phyloP scores from a whole-genome alignment of 345 rosid genomes.

The Acer campestre region DNA sequence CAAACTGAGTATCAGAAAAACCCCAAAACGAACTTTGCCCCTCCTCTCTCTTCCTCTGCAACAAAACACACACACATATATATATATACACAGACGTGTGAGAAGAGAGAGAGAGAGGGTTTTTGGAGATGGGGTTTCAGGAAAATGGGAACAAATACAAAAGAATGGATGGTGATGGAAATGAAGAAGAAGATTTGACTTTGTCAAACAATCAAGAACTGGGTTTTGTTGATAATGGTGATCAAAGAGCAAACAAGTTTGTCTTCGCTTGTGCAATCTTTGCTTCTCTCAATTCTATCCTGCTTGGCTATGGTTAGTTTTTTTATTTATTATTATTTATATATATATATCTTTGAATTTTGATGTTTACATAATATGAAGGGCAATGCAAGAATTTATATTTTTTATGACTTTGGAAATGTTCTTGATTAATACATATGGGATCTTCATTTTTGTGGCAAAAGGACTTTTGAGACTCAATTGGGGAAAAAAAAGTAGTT shows the following conservation, averaged over 20 bases:
- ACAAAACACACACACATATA: background rate
- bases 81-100: background rate
- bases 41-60: background rate
- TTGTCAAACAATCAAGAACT: slow-evolving; percentile 1
- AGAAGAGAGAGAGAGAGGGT: background rate
- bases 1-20: no score
- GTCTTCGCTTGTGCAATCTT: slow-evolving; percentile 60
- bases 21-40: background rate
- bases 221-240: background rate
- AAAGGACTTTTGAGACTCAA: background rate
- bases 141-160: slow-evolving; percentile 29
- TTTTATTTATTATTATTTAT: background rate
- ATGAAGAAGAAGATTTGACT: slow-evolving; percentile 18
- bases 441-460: background rate
- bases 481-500: background rate
- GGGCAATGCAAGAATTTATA: background rate
- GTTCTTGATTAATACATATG: background rate
- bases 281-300: slow-evolving; percentile 69
- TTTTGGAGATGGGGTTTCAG: slow-evolving; percentile 23
- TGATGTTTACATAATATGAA: background rate
- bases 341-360: background rate
- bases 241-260: slow-evolving; percentile 22
- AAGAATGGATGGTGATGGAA: slow-evolving; percentile 29
- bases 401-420: background rate
- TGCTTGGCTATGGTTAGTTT: slow-evolving; percentile 64